Conservation (phyloP, 1,284 basidiomycete species). For the Melampsora abietis-canadensis region DNA sequence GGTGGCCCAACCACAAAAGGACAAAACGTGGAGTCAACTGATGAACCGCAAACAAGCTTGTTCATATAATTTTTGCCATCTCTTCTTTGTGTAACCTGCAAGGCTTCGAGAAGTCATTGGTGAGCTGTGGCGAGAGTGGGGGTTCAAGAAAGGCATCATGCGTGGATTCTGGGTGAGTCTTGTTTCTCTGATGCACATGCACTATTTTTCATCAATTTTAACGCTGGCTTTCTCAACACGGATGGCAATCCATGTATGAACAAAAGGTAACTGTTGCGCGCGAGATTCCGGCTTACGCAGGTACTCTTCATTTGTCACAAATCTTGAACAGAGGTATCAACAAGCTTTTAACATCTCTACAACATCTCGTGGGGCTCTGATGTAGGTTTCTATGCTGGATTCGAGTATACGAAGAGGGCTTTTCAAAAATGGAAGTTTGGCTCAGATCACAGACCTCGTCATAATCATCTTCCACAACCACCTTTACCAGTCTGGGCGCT, state of each 20-base stretch:
- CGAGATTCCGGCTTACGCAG: slow-evolving; percentile 93
- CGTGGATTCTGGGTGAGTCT: slow-evolving; percentile 82
- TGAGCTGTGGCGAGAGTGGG: slow-evolving; percentile 81
- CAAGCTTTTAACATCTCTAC: slow-evolving; percentile 5
- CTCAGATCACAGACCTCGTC: slow-evolving; percentile 14
- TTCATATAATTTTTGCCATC: background rate
- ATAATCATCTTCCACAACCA: slow-evolving; percentile 7
- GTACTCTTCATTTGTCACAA: slow-evolving; percentile 51
- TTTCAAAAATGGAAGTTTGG: slow-evolving; percentile 60
- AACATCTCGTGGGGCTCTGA: slow-evolving; percentile 4
- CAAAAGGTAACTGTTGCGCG: slow-evolving; percentile 78
- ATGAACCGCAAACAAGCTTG: slow-evolving; percentile 65
- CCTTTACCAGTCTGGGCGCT: slow-evolving; percentile 83
- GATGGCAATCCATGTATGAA: background rate
- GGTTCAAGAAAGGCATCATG: slow-evolving; percentile 84
- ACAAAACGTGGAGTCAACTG: slow-evolving; percentile 55
- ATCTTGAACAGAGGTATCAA: background rate
- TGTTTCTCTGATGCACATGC: background rate
- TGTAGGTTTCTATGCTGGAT: slow-evolving; percentile 65
- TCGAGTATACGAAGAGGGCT: slow-evolving; percentile 79
- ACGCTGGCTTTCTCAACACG: slow-evolving; percentile 3
- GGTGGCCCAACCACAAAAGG: background rate
- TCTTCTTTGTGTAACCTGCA: slow-evolving; percentile 56
- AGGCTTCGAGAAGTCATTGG: slow-evolving; percentile 59
- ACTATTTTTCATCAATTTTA: slow-evolving; percentile 8